Conservation (phyloP, 2,329 filamentous ascomycete species). For the Leptographium wingfieldii region DNA sequence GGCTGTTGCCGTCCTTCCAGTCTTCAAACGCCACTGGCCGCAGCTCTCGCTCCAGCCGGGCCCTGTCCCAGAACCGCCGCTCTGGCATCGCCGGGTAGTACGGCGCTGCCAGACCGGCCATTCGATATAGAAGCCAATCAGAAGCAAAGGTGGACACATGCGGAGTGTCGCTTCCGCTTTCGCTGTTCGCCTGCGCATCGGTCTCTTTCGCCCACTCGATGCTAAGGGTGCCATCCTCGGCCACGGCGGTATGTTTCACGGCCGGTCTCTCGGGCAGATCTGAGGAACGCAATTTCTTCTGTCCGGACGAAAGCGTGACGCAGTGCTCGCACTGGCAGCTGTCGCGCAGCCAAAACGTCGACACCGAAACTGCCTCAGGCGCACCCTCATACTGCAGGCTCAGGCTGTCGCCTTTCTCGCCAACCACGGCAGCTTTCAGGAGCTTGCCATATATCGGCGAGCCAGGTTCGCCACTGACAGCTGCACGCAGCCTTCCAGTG, state of each 20-base stretch:
- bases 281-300: conserved; percentile 51
- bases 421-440: background rate
- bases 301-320: conserved; percentile 44
- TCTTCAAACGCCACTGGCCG: conserved; percentile 48
- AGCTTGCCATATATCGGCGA: background rate
- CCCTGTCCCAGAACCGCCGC: conserved; percentile 28
- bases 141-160: conserved; percentile 8
- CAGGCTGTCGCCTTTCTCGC: background rate
- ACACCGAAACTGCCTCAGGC: background rate
- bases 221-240: conserved; percentile 2
- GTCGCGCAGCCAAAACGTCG: conserved; percentile 35
- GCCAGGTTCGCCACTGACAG: background rate
- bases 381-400: background rate
- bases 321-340: conserved; percentile 44
- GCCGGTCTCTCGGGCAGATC: conserved; percentile 40
- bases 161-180: background rate
- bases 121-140: conserved; percentile 6
- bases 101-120: conserved; percentile 26
- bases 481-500: background rate
- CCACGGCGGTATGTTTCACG: background rate
- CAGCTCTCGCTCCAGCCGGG: conserved; percentile 27
- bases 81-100: conserved; percentile 22
- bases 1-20: conserved; percentile 49
- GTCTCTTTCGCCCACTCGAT: conserved; percentile 1
- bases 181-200: background rate